Conservation (phyloP, 2,329 filamentous ascomycete species). For the Colletotrichum sp. region DNA sequence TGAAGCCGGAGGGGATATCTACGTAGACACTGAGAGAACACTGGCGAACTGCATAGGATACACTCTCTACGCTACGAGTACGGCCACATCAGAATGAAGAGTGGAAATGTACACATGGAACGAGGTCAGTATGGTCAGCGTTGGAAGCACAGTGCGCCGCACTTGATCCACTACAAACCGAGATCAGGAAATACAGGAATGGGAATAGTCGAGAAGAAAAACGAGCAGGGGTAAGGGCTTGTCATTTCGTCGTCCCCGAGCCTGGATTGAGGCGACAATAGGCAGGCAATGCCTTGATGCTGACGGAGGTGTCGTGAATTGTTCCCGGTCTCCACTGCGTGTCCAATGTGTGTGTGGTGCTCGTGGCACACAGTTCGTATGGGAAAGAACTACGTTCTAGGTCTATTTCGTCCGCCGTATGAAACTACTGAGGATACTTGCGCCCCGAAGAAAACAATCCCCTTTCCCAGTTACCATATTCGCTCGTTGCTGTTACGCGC, state of each 20-base stretch:
- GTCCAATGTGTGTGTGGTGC: neutral
- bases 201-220: conserved; percentile 11
- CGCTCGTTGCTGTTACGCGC: neutral
- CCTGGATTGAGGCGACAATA: neutral
- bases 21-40: neutral
- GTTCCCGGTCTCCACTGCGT: neutral
- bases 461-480: conserved; percentile 14
- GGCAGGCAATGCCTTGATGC: neutral
- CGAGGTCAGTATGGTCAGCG: neutral
- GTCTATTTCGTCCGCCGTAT: conserved; percentile 12
- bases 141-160: neutral
- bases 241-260: conserved; percentile 8
- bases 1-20: neutral
- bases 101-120: neutral
- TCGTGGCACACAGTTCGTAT: conserved; percentile 22
- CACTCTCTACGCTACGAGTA: neutral
- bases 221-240: neutral
- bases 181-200: neutral
- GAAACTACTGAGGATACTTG: neutral
- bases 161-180: neutral
- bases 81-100: neutral
- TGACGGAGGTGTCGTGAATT: neutral
- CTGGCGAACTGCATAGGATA: neutral
- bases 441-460: conserved; percentile 23
- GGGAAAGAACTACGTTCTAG: neutral